Evolutionary conservation across 1,284 basidiomycete species (phyloP).

Genomic region (Cryptococcus floricola): DNA sequence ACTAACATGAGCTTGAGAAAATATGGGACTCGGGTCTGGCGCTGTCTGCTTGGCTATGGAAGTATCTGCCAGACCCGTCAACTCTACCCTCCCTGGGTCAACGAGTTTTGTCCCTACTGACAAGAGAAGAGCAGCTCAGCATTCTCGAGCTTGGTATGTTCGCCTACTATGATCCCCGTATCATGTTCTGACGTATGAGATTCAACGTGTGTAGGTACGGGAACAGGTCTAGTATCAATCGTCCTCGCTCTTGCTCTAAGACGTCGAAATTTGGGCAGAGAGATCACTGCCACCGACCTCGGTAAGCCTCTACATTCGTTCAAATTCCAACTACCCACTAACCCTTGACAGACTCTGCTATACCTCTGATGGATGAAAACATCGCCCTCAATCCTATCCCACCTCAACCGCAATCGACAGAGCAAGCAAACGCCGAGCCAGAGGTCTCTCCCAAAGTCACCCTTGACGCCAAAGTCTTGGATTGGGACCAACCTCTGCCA

Average conservation of each 20-base stretch:
- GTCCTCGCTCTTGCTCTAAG: slow-evolving; percentile 56
- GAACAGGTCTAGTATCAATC: slow-evolving; percentile 75
- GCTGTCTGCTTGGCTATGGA: slow-evolving; percentile 65
- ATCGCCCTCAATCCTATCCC: slow-evolving; percentile 54
- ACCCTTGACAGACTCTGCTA: slow-evolving; percentile 62
- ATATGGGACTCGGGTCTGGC: slow-evolving; percentile 87
- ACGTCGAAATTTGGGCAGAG: background rate
- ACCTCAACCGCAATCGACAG: background rate
- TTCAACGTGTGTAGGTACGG: slow-evolving; percentile 58
- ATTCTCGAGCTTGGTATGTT: slow-evolving; percentile 63
- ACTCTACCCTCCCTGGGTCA: slow-evolving; percentile 1
- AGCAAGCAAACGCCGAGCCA: background rate
- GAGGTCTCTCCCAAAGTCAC: background rate
- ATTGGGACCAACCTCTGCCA: slow-evolving; percentile 69
- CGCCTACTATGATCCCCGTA: background rate
- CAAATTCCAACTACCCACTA: background rate
- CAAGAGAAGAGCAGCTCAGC: slow-evolving; percentile 1
- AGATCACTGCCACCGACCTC: slow-evolving; percentile 61
- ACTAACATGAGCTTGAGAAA: slow-evolving; percentile 58
- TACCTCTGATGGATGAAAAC: slow-evolving; percentile 70
- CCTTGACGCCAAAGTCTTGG: slow-evolving; percentile 56
- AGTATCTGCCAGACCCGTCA: slow-evolving; percentile 13
- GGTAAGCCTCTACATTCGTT: slow-evolving; percentile 52
- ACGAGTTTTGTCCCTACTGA: slow-evolving; percentile 16
- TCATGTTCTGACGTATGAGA: background rate